Conservation (phyloP, 176 grass and related monocot species). For the Pontederia paniculata region DNA sequence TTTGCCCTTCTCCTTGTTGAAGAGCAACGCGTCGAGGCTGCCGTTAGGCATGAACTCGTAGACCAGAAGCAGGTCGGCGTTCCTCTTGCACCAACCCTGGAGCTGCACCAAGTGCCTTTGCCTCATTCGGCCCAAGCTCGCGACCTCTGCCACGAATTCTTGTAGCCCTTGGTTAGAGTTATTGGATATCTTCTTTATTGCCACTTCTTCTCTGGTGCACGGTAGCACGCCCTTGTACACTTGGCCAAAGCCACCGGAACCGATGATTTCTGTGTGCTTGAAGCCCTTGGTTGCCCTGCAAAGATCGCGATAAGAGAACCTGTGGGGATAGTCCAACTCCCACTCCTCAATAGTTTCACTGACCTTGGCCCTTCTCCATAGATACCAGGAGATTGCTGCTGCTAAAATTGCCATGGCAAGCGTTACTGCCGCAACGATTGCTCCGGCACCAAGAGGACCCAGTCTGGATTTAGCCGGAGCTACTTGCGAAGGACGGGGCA, state of each 20-base stretch:
- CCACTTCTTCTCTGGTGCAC: not conserved
- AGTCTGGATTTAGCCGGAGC: conserved; percentile 37
- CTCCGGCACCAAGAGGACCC: conserved; percentile 32
- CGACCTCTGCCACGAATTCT: conserved; percentile 22
- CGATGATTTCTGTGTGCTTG: conserved; percentile 42
- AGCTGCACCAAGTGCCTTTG: conserved; percentile 43
- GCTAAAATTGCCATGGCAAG: conserved; percentile 30
- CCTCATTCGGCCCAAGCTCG: conserved; percentile 35
- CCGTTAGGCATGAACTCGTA: not conserved
- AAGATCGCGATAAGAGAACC: conserved; percentile 63
- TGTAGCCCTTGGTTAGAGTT: not conserved
- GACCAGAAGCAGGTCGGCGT: conserved; percentile 7
- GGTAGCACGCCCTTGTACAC: conserved; percentile 38
- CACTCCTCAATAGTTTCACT: conserved; percentile 57
- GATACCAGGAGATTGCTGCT: conserved; percentile 16
- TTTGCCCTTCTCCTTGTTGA: no score
- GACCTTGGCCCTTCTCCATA: conserved; percentile 44
- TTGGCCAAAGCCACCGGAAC: conserved; percentile 58
- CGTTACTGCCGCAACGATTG: conserved; percentile 31
- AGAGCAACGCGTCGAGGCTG: not conserved
- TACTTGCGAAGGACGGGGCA: conserved; percentile 14
- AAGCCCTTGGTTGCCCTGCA: conserved; percentile 58
- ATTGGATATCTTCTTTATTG: not conserved
- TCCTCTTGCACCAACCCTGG: conserved; percentile 42
- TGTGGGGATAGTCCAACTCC: conserved; percentile 45